Conservation (phyloP, 2,329 filamentous ascomycete genomes). For the Metarhizium album region DNA sequence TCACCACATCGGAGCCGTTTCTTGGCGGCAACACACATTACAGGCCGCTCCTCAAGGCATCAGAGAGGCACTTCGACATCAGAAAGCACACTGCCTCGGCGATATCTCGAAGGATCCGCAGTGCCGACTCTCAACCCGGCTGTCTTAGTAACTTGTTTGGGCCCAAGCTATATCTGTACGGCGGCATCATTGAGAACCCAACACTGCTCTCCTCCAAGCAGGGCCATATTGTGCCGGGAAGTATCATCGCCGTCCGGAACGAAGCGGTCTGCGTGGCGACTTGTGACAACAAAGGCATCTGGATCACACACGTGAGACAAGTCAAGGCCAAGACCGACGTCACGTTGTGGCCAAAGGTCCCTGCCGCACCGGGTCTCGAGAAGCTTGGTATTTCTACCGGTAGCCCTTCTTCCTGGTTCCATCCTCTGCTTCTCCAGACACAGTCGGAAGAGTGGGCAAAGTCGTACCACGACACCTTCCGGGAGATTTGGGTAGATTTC, state of each 20-base stretch:
- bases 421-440: constrained; percentile 7
- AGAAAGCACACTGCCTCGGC: constrained; percentile 21
- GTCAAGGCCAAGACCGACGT: constrained; percentile 26
- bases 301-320: constrained; percentile 29
- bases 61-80: constrained; percentile 26
- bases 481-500: constrained; percentile 29
- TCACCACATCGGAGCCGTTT: constrained; percentile 23
- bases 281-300: constrained; percentile 27
- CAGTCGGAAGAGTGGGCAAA: constrained; percentile 18
- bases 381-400: constrained; percentile 20
- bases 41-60: constrained; percentile 27
- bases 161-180: constrained; percentile 27
- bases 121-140: constrained; percentile 30
- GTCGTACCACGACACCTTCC: constrained; percentile 20
- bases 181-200: constrained; percentile 26
- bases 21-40: constrained; percentile 25
- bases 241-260: constrained; percentile 24
- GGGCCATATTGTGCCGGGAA: constrained; percentile 10
- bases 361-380: constrained; percentile 22
- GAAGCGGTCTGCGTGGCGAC: constrained; percentile 26
- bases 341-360: constrained; percentile 30
- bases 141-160: constrained; percentile 26
- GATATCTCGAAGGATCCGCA: constrained; percentile 31
- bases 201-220: constrained; percentile 3
- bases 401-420: constrained; percentile 9